These are phyloP conservation scores for Lenwebbia sp. DNA, from an alignment of 345 rosid species.

Conservation along the genomic window DNA sequence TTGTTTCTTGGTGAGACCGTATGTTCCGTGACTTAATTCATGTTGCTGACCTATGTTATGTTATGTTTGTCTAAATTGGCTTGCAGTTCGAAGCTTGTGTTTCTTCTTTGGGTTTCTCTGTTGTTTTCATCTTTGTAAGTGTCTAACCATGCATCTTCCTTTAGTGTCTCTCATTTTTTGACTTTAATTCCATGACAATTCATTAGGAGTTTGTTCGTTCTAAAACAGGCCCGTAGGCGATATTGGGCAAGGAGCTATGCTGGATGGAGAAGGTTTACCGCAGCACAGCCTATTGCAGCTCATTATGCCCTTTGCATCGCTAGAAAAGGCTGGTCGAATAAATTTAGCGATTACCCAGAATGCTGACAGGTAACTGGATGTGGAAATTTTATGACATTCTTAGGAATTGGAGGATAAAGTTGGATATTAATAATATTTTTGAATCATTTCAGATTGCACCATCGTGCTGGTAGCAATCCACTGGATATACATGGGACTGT, in stretches of 20 bases:
- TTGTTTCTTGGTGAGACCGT: no score
- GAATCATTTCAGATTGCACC: constrained; percentile 49
- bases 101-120: not conserved
- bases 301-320: constrained; percentile 75
- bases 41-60: no score
- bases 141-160: not conserved
- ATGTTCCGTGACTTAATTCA: no score
- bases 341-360: constrained; percentile 78
- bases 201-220: constrained; percentile 66
- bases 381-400: not conserved
- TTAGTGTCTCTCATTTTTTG: not conserved
- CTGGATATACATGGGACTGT: constrained; percentile 89
- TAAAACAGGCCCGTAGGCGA: constrained; percentile 56
- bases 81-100: not conserved
- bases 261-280: constrained; percentile 80
- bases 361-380: constrained; percentile 55
- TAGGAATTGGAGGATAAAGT: not conserved
- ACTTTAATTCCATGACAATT: not conserved
- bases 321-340: constrained; percentile 64
- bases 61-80: no score
- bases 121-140: not conserved
- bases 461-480: constrained; percentile 84
- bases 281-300: constrained; percentile 67
- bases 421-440: not conserved
- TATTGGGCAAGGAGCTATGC: constrained; percentile 98